phyloP scores from a whole-genome alignment of 768 basidiomycete genomes.

The Phylloporus sp. region DNA sequence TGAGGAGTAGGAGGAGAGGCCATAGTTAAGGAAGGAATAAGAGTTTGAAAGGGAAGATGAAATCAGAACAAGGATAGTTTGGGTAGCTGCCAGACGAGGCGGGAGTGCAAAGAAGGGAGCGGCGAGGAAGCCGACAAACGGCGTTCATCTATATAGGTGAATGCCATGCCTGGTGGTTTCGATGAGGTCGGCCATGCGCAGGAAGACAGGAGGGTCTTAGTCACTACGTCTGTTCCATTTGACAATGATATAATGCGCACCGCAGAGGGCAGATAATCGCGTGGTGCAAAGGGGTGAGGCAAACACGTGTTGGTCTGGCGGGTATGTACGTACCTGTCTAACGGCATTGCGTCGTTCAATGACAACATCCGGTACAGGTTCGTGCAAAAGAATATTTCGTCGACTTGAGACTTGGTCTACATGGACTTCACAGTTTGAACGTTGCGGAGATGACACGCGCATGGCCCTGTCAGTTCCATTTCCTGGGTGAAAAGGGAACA shows the following conservation, averaged over 20 bases:
- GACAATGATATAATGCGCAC: slow-evolving; percentile 31
- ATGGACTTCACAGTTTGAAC: not conserved
- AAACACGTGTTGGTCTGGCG: slow-evolving; percentile 26
- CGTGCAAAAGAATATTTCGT: slow-evolving; percentile 1
- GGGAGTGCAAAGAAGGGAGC: slow-evolving; percentile 20
- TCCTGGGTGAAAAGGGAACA: slow-evolving; percentile 6
- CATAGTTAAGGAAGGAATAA: slow-evolving; percentile 21
- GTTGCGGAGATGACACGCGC: slow-evolving; percentile 21
- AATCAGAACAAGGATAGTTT: slow-evolving; percentile 7
- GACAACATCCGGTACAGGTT: slow-evolving; percentile 16
- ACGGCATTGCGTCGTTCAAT: slow-evolving; percentile 2
- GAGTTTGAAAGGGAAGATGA: slow-evolving; percentile 1
- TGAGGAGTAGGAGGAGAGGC: slow-evolving; percentile 29
- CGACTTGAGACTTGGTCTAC: not conserved
- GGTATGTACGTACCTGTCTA: slow-evolving; percentile 14
- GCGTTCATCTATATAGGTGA: slow-evolving; percentile 28
- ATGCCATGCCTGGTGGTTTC: slow-evolving; percentile 33
- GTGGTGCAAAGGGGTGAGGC: slow-evolving; percentile 28
- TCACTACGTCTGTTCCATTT: slow-evolving; percentile 17
- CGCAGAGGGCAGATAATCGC: slow-evolving; percentile 33
- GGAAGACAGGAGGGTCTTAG: slow-evolving; percentile 22
- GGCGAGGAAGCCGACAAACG: slow-evolving; percentile 16
- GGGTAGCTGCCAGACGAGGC: slow-evolving; percentile 10
- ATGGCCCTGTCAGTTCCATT: slow-evolving; percentile 12
- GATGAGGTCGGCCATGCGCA: slow-evolving; percentile 32